Conservation (phyloP, 108 stramenopile species). For the Licmophora abbreviata region DNA sequence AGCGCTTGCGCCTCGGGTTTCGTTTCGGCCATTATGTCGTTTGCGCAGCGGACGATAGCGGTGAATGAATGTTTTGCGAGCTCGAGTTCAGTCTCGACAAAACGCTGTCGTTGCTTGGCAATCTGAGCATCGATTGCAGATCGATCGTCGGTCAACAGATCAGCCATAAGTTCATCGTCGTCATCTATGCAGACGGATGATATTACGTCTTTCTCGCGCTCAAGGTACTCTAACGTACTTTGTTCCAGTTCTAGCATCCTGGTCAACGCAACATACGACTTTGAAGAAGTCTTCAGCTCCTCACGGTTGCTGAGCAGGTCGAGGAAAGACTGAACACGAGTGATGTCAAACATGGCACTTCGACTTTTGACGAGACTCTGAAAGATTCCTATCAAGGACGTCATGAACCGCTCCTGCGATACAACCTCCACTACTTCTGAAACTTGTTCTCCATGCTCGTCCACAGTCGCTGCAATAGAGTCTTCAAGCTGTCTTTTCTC, state of each 20-base stretch:
- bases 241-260: slow-evolving; percentile 52
- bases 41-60: slow-evolving; percentile 40
- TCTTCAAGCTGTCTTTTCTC: slow-evolving; percentile 42
- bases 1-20: slow-evolving; percentile 9
- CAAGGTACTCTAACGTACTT: slow-evolving; percentile 50
- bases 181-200: not conserved
- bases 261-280: slow-evolving; percentile 31
- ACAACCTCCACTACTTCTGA: slow-evolving; percentile 16
- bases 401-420: slow-evolving; percentile 53
- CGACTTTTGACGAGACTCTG: slow-evolving; percentile 27
- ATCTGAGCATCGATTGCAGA: slow-evolving; percentile 40
- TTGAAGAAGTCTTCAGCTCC: slow-evolving; percentile 59
- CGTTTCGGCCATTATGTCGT: slow-evolving; percentile 38
- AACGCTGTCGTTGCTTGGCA: slow-evolving; percentile 44
- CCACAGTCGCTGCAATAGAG: slow-evolving; percentile 20
- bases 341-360: slow-evolving; percentile 14
- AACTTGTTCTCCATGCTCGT: slow-evolving; percentile 16
- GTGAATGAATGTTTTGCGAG: slow-evolving; percentile 41
- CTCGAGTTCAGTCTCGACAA: slow-evolving; percentile 31
- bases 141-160: slow-evolving; percentile 27
- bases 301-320: slow-evolving; percentile 54
- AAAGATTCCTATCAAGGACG: slow-evolving; percentile 35
- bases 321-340: slow-evolving; percentile 14
- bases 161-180: slow-evolving; percentile 17
- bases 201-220: slow-evolving; percentile 21